phyloP scores from a whole-genome alignment of 1,284 basidiomycete genomes.

The Ceratobasidium sp. region DNA sequence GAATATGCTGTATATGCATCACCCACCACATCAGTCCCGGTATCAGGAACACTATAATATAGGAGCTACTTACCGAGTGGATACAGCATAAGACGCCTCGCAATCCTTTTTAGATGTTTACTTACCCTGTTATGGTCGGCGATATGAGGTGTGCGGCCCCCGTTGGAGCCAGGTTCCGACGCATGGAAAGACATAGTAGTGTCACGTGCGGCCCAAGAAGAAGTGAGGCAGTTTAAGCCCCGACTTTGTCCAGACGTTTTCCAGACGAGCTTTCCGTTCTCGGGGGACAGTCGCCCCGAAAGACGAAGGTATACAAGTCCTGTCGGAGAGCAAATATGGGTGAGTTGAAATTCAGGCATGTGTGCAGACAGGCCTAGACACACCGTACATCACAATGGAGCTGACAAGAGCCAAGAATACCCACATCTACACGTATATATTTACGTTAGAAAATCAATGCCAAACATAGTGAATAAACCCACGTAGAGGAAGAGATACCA shows the following conservation, averaged over 20 bases:
- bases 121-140: slow-evolving; percentile 12
- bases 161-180: neutral
- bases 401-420: slow-evolving; percentile 26
- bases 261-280: slow-evolving; percentile 25
- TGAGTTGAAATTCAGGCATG: no score
- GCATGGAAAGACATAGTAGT: no score
- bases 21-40: neutral
- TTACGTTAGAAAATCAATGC: neutral
- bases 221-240: neutral
- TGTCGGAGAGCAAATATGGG: neutral
- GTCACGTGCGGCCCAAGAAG: neutral
- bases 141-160: neutral
- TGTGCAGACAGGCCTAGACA: no score
- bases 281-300: neutral
- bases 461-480: neutral
- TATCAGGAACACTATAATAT: neutral
- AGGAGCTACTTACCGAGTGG: slow-evolving; percentile 16
- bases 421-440: slow-evolving; percentile 7
- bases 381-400: neutral
- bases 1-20: slow-evolving; percentile 19
- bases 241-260: neutral
- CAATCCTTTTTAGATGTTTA: slow-evolving; percentile 27
- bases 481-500: slow-evolving; percentile 26
- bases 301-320: slow-evolving; percentile 31
- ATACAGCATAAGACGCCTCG: slow-evolving; percentile 29